A percentile compares a stretch with the other conserved stretches of the same genome.
phyloP scores from a whole-genome alignment of 495 filamentous ascomycete species.

The Neurospora sp. region DNA sequence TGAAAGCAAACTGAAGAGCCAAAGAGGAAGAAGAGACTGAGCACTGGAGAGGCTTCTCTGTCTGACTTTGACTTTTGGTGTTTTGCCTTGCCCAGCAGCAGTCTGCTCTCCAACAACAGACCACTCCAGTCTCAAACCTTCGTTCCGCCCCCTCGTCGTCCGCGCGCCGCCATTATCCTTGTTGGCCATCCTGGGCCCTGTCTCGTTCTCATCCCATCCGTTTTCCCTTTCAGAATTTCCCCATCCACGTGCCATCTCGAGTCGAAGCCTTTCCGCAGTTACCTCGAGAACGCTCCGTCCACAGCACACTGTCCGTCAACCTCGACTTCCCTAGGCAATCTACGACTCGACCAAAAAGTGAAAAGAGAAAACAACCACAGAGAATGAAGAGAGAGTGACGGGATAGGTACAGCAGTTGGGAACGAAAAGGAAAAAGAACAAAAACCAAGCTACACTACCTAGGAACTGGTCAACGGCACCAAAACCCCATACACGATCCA shows the following conservation, averaged over 20 bases:
- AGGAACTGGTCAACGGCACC: background rate
- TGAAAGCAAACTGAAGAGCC: background rate
- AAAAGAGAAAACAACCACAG: background rate
- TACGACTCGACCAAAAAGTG: background rate
- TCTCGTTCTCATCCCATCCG: background rate
- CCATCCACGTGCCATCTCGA: background rate
- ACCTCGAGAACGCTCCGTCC: background rate
- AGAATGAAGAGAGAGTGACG: background rate
- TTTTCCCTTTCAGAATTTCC: constrained; percentile 1
- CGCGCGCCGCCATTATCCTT: background rate
- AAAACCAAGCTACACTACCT: background rate
- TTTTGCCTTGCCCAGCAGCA: background rate
- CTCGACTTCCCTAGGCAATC: background rate
- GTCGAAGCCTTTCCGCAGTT: background rate
- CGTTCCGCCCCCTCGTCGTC: background rate
- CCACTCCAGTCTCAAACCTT: background rate
- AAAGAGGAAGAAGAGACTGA: background rate
- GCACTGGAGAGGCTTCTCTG: background rate
- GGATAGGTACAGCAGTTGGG: background rate
- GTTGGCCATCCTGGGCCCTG: background rate
- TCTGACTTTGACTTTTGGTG: background rate
- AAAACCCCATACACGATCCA: background rate
- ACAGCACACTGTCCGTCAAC: background rate
- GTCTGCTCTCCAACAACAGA: background rate
- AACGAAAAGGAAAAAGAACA: background rate